A percentile compares a stretch with the other conserved stretches of the same genome.
Evolutionary conservation across 2,329 filamentous ascomycete species (phyloP).

Genomic region (Aspergillus ochraceoroseus): DNA sequence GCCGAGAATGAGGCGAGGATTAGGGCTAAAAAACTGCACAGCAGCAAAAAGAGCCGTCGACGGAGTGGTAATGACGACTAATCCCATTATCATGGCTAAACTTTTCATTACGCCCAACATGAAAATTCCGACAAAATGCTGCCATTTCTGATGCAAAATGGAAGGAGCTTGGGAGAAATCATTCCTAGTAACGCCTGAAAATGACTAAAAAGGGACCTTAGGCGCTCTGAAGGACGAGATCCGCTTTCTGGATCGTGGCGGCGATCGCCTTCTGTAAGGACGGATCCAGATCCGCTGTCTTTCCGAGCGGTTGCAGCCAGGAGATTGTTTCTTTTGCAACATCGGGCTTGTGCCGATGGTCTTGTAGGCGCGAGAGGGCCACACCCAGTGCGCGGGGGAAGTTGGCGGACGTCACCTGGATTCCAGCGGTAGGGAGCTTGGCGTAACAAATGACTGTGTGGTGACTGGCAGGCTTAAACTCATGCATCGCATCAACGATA

Average conservation of each 20-base stretch:
- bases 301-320: conserved; percentile 47
- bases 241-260: conserved; percentile 36
- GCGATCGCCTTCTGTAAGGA: conserved; percentile 51
- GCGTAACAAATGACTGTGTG: conserved; percentile 67
- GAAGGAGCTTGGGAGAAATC: no score
- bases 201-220: conserved; percentile 14
- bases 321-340: conserved; percentile 47
- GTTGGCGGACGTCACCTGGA: conserved; percentile 58
- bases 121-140: background rate
- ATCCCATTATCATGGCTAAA: conserved; percentile 22
- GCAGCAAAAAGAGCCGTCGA: conserved; percentile 57
- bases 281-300: conserved; percentile 48
- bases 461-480: conserved; percentile 56
- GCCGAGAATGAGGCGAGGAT: conserved; percentile 55
- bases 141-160: conserved; percentile 5
- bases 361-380: conserved; percentile 59
- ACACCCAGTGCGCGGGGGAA: conserved; percentile 69
- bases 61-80: conserved; percentile 41
- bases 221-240: conserved; percentile 27
- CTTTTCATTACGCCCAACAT: conserved; percentile 19
- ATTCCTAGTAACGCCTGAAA: conserved; percentile 26
- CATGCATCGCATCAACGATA: conserved; percentile 60
- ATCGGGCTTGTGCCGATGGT: conserved; percentile 40
- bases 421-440: conserved; percentile 62
- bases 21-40: conserved; percentile 56